Evolutionary conservation across 2,329 filamentous ascomycete genomes (phyloP), one percentile per base, ranked within the genome.

Genomic region (Colletotrichum lupini): DNA sequence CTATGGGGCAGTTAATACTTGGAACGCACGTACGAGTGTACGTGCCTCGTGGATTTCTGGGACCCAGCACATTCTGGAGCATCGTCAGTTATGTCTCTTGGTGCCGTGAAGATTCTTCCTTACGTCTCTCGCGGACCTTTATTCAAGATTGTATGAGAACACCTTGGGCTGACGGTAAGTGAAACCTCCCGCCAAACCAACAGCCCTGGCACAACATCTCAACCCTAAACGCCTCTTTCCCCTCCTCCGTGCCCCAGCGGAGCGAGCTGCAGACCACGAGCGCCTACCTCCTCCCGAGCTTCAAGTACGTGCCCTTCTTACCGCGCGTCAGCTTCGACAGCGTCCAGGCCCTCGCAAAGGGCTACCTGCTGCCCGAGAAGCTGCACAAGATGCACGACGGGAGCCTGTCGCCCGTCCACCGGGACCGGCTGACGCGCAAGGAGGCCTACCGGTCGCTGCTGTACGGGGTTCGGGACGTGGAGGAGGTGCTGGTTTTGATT

Each of bases 131-230:
- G 14, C n/a, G 35, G 4, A 35, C 4, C 2, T 26, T n/a, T 22
- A 46, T 28, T 22, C 32, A 26, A 55, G 16, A 32, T 14, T 5
- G 22, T 49, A 22, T 9, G 24, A 28, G 66, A 64, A 64, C 24
- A 46, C 19, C 55, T 24, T 67, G 76, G 42, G 77, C 81, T 83
- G 77, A 82, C 80, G 78, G 77, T 80, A 79, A 80, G 77, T 81
- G 46, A 64, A 49, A 24, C 62, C 9, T 32, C 49, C 71, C 42
- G 55, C n/a, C n/a, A 63, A 35, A 58, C 24, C 55, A 66, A 68
- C 75, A 98, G 94, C 95, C 95, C 42, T 97, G 93, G 81, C 93
- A 95, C 82, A 94, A 95, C 80, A 83, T 97, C 70, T 89, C 95
- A 30, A 85, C 96, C 68, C 91, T 94, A 26, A 94, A 94, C 78